Evolutionary conservation across 257 asterid genomes (phyloP).

Genomic region (Rubia yunnanensis): DNA sequence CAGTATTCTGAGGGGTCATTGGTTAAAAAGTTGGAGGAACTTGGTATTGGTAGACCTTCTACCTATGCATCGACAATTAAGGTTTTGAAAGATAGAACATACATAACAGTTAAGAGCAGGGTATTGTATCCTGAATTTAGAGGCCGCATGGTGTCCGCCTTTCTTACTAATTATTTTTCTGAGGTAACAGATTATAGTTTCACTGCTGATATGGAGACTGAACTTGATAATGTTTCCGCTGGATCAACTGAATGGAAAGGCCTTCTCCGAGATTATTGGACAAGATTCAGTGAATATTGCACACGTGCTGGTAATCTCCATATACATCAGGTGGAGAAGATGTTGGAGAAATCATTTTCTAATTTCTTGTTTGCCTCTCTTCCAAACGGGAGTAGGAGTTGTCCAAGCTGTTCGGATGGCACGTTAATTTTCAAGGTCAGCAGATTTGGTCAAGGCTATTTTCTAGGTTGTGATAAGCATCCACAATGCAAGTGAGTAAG

Average conservation of each 20-base stretch:
- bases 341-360: conserved; percentile 84
- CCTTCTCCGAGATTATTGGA: conserved; percentile 88
- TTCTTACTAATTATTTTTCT: conserved; percentile 69
- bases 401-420: conserved; percentile 81
- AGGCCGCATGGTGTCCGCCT: conserved; percentile 97
- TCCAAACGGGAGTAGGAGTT: conserved; percentile 54
- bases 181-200: conserved; percentile 92
- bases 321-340: conserved; percentile 88
- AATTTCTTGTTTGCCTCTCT: conserved; percentile 63
- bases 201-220: conserved; percentile 98
- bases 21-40: conserved; percentile 87
- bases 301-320: conserved; percentile 51
- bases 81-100: conserved; percentile 81
- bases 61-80: conserved; percentile 83
- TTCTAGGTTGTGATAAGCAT: conserved; percentile 92
- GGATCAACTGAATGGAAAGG: conserved; percentile 97
- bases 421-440: conserved; percentile 78
- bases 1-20: conserved; percentile 78
- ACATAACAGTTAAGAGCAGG: conserved; percentile 52
- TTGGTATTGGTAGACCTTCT: conserved; percentile 98
- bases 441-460: conserved; percentile 82
- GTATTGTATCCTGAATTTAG: conserved; percentile 76
- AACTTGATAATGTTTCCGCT: conserved; percentile 91
- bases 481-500: conserved; percentile 85
- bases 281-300: conserved; percentile 80